Evolutionary conservation across 805 yeast species (phyloP), one percentile per base, ranked within the genome.

Genomic region (Zygoascus tannicola): DNA sequence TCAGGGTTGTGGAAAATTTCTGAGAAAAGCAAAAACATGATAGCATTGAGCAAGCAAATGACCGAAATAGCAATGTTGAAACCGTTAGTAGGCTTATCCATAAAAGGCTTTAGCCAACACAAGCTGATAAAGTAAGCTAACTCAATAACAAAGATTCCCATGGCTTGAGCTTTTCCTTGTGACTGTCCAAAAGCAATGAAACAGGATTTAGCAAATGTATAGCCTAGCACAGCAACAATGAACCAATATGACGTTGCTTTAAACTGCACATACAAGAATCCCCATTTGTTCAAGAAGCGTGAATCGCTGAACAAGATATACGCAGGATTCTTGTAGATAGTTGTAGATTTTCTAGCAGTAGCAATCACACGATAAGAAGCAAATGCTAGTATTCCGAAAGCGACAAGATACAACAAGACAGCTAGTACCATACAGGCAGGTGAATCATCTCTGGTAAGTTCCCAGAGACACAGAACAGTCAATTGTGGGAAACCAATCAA

Each of bases 31-130:
- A 87, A 65, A 64, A 85, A 92, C 67, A 92, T 81, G 35, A 90
- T 64, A 1, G 96, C 75, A 63, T 92, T 92, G 57, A 90, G 65
- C 45, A 86, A 74, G 58, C 79, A 83, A 53, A 92, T 79, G 38
- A 83, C 74, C 32, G 85, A 80, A 54, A 90, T 85, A 39, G 84
- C 73, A 54, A 92, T 90, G 65, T 88, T 90, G 75, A 87, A 85
- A n/a, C 78, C 80, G 56, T 92, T 92, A 28, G 97, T 88, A 66
- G 94, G 75, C 64, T 82, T 86, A 66, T 92, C 97, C 88, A 92
- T 80, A 63, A 76, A 92, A 8, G 98, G 98, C 63, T 92, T 76
- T 45, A 74, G 66, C 73, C 76, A 75, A 56, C 87, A 80, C 22
- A 87, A 55, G 0, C 70, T 68, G 30, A 73, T 73, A 49, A 84